Evolutionary conservation across 306 rosid species (phyloP), one percentile per base, ranked within the genome.

Genomic region (Medicago arabica): DNA sequence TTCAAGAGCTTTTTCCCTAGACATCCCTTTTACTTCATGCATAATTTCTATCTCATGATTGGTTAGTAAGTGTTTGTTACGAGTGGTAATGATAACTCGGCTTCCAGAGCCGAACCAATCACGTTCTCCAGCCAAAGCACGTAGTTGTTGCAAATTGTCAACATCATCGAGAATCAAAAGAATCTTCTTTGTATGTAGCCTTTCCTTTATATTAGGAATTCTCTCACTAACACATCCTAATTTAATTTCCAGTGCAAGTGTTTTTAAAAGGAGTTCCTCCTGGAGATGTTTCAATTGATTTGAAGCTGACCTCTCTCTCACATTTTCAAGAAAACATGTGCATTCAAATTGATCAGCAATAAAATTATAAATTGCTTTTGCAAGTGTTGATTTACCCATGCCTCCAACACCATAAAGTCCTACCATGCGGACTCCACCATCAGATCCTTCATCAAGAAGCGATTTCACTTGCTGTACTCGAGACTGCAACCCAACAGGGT

Each of bases 21-120:
- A 10, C 18, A 66, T 10, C 0, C 1, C 36, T 0, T 11, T 5
- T 18, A 41, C 17, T 41, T 66, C 53, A 18, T 18, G 19, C 11
- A 41, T 66, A 9, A 18, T 66, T 2, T 66, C 18, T 18, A 66
- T 11, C 2, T 7, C 36, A 41, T 66, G 71, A 10, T 9, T 5
- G 5, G 4, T 0, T 18, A 66, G 53, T 16, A 66, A 18, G 3
- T 41, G 16, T 66, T 17, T 5, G 10, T 66, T 36, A 18, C 54
- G 54, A 41, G 71, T 67, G 55, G 71, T 67, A 43, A 67, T 19
- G 18, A 67, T 67, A 1, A 67, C 38, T 21, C 4, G 43, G 13
- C 71, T 67, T 1, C 39, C 55, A 19, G 1, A 54, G 12, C 71
- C 55, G 6, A 67, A 43, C 71, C 71, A 67, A 13, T 19, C 55